phyloP scores from a whole-genome alignment of 345 rosid species.

The Acer yangbiense region DNA sequence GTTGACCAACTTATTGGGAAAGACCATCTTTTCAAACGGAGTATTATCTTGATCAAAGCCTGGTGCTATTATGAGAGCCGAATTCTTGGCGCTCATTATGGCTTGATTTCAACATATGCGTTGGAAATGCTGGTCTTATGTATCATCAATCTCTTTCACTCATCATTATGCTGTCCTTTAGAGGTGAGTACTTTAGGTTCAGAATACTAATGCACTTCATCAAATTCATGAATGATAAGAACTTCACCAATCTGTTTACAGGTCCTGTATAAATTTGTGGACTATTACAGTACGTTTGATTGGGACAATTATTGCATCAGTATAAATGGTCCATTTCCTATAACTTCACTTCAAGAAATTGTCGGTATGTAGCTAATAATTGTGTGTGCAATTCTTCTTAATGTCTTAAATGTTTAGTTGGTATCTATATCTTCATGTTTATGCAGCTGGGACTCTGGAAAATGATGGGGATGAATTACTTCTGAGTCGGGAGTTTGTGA shows the following conservation, averaged over 20 bases:
- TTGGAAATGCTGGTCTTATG: constrained; percentile 74
- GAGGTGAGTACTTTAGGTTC: constrained; percentile 47
- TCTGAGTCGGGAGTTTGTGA: constrained; percentile 63
- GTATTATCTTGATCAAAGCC: constrained; percentile 75
- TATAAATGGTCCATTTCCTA: constrained; percentile 64
- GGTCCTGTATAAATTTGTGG: constrained; percentile 75
- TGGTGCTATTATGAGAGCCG: constrained; percentile 99
- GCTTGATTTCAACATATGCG: constrained; percentile 85
- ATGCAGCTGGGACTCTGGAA: constrained; percentile 40
- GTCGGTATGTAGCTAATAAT: constrained; percentile 44
- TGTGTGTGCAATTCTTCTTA: constrained; percentile 2
- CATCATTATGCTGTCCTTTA: constrained; percentile 71
- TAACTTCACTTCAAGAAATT: constrained; percentile 55
- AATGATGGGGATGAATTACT: constrained; percentile 42
- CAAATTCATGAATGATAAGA: constrained; percentile 6
- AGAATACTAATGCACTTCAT: neutral
- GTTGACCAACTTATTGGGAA: constrained; percentile 66
- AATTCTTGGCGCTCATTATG: constrained; percentile 83
- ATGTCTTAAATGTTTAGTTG: neutral
- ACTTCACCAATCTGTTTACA: constrained; percentile 27
- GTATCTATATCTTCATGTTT: constrained; percentile 10
- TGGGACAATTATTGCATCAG: constrained; percentile 69
- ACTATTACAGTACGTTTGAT: constrained; percentile 78
- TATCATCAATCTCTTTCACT: constrained; percentile 71
- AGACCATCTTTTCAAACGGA: constrained; percentile 83